A percentile compares a stretch with the other conserved stretches of the same genome.
Conservation (phyloP, 768 basidiomycete genomes). For the Rhodotorula graminis region DNA sequence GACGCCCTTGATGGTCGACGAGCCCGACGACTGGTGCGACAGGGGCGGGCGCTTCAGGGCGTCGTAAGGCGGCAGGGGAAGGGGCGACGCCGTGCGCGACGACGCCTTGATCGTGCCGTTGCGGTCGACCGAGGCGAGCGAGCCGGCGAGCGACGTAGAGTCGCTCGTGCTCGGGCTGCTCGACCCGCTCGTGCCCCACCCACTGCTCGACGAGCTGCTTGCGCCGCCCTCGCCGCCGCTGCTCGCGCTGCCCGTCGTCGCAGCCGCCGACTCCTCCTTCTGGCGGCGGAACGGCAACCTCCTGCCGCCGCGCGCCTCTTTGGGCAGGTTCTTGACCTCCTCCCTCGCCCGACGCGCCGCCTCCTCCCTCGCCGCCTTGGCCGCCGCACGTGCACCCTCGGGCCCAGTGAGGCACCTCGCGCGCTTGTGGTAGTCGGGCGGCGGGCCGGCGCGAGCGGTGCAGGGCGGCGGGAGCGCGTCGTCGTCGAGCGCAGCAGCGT, state of each 20-base stretch:
- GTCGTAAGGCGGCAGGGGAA: neutral
- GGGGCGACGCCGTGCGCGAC: neutral
- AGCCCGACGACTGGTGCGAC: neutral
- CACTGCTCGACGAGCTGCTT: neutral
- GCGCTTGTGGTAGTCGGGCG: constrained; percentile 1
- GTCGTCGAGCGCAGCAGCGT: neutral
- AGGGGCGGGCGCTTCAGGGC: neutral
- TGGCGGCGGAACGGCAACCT: constrained; percentile 12
- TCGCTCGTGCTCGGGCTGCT: neutral
- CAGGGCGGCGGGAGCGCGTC: constrained; percentile 4
- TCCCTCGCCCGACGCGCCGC: constrained; percentile 21
- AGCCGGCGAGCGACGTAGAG: neutral
- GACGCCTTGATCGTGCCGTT: constrained; percentile 26
- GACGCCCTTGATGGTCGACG: neutral
- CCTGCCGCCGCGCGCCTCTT: constrained; percentile 19
- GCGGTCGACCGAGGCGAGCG: neutral
- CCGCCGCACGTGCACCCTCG: constrained; percentile 31
- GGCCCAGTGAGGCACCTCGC: constrained; percentile 23
- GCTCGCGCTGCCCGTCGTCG: neutral
- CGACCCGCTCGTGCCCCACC: neutral
- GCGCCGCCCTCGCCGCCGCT: neutral
- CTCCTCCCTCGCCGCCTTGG: constrained; percentile 33
- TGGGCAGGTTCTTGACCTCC: constrained; percentile 17
- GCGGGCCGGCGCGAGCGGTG: constrained; percentile 7
- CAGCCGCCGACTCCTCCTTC: neutral